Conservation (phyloP, 495 filamentous ascomycete genomes). For the Annulohypoxylon moriforme region DNA sequence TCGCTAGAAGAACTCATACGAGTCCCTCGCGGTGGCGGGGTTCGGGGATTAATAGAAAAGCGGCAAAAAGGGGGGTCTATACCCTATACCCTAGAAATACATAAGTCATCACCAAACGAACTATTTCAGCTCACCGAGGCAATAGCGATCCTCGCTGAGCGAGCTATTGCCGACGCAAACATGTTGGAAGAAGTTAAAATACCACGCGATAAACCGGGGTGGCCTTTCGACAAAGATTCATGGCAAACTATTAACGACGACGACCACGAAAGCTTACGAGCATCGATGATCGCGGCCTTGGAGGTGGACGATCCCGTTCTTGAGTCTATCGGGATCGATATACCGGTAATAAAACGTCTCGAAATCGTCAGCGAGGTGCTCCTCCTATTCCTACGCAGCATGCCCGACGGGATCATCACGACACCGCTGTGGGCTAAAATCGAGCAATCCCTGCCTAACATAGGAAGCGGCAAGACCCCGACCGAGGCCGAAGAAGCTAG, state of each 20-base stretch:
- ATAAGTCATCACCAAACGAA: conserved; percentile 74
- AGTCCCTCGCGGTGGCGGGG: conserved; percentile 79
- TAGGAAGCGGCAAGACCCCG: conserved; percentile 46
- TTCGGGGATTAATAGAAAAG: conserved; percentile 58
- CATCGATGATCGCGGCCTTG: conserved; percentile 70
- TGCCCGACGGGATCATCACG: conserved; percentile 81
- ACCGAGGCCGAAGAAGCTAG: conserved; percentile 70
- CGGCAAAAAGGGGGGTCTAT: conserved; percentile 51
- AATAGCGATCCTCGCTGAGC: conserved; percentile 78
- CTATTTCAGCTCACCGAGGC: conserved; percentile 88
- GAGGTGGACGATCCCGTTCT: conserved; percentile 72
- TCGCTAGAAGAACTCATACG: conserved; percentile 84
- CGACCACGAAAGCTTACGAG: conserved; percentile 44
- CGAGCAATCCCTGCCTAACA: conserved; percentile 67
- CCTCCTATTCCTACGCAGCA: conserved; percentile 73
- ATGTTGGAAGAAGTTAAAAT: conserved; percentile 76
- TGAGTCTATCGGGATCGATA: conserved; percentile 67
- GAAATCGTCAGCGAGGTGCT: conserved; percentile 77
- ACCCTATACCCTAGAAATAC: conserved; percentile 57
- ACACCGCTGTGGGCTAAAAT: conserved; percentile 74
- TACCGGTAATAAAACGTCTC: conserved; percentile 69
- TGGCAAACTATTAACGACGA: conserved; percentile 50
- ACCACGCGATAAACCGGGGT: conserved; percentile 68
- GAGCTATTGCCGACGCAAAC: conserved; percentile 81
- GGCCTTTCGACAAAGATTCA: conserved; percentile 75